phyloP scores from a whole-genome alignment of 768 basidiomycete species.

The Leccinum truebloodii region DNA sequence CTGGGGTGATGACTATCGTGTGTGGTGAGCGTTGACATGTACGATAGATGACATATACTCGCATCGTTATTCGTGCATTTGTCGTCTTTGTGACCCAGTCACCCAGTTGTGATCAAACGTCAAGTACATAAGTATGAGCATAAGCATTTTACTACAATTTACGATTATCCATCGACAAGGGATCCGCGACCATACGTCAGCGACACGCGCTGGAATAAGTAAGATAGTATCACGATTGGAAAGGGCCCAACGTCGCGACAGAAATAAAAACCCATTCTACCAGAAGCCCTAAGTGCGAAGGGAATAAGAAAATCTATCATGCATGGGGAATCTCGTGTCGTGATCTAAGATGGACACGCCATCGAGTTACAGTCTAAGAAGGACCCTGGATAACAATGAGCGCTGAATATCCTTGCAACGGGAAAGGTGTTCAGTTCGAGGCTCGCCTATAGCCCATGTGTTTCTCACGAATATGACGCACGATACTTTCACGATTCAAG shows the following conservation, averaged over 20 bases:
- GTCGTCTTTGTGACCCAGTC: background rate
- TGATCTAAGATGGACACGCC: background rate
- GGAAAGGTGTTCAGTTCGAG: too few relatives aligned
- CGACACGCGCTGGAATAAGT: background rate
- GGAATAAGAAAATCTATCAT: background rate
- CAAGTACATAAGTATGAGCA: background rate
- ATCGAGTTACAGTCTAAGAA: too few relatives aligned
- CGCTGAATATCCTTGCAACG: background rate
- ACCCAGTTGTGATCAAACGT: background rate
- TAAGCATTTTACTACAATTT: background rate
- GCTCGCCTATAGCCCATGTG: slow-evolving; percentile 17
- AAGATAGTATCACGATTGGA: background rate
- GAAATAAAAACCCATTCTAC: background rate
- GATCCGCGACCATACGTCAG: background rate
- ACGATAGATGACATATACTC: too few relatives aligned
- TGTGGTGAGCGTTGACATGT: too few relatives aligned
- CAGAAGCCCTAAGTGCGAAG: background rate
- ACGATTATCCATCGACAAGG: background rate
- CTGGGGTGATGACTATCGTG: too few relatives aligned
- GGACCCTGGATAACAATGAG: background rate
- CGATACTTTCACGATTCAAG: slow-evolving; percentile 21
- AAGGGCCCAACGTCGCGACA: background rate
- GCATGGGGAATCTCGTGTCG: too few relatives aligned
- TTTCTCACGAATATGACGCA: slow-evolving; percentile 15
- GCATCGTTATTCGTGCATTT: background rate